Base-by-base conservation (phyloP, 352 stramenopile species). In the Achlya hypogyna region DNA sequence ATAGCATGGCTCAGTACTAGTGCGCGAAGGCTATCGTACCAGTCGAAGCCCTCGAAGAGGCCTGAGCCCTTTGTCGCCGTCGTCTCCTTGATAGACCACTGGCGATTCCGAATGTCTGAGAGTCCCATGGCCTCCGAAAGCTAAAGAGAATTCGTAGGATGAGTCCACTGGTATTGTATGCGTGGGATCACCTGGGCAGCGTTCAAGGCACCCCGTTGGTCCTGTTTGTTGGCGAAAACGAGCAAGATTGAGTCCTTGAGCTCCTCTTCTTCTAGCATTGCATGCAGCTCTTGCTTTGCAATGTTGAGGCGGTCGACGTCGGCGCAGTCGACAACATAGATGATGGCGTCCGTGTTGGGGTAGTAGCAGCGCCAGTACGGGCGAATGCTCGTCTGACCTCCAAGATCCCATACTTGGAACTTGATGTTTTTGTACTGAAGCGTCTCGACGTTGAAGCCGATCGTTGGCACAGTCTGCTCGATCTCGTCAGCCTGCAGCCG, bases 171-270 rank as follows among this genome's bases (percentile, higher is more conserved):
- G 47, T 29, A 51, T 42, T n/a, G 9, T 1, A 67, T 16, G 52
- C 2, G 32, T 22, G 3, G 64, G 72, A 29, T 53, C n/a, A 95
- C 84, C 81, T 96, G 84, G 53, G 84, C 84, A 47, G 86, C 87
- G 32, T 93, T 93, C 35, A 96, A 68, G 5, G 96, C 95, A 27
- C 96, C 96, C 54, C 96, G 97, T 70, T 98, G 95, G 85, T 99
- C 97, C 77, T 99, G 97, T 73, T 99, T 99, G 79, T 99, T 99
- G 31, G 97, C 97, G 83, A 99, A 99, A 16, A 99, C 96, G 35
- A 99, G 76, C 70, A 99, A 76, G 74, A 99, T 98, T 29, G 97
- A 95, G 77, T 99, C 96, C 66, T 98, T 97, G 18, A 99, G 80
- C 75, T 99, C 97, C 65, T 99, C 97, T 31, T 91, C 87, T 79